phyloP scores from a whole-genome alignment of 2,329 filamentous ascomycete genomes.

The Verticillium albo-atrum region DNA sequence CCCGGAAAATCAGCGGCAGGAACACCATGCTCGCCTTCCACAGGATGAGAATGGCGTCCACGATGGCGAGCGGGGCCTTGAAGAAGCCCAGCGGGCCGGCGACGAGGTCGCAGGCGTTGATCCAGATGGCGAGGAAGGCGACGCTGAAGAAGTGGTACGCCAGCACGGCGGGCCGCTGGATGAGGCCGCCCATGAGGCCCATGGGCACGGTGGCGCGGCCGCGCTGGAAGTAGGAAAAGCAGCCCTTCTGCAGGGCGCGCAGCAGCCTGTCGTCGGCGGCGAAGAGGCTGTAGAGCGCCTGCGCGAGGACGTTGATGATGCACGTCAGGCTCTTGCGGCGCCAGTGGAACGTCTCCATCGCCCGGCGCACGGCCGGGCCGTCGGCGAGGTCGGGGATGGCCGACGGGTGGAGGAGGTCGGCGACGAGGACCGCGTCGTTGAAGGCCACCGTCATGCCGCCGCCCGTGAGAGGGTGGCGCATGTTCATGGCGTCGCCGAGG shows the following conservation, averaged over 20 bases:
- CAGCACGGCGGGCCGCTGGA: slow-evolving; percentile 71
- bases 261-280: slow-evolving; percentile 78
- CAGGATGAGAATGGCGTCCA: slow-evolving; percentile 66
- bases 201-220: slow-evolving; percentile 73
- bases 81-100: slow-evolving; percentile 41
- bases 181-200: slow-evolving; percentile 76
- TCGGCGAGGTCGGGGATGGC: slow-evolving; percentile 67
- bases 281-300: slow-evolving; percentile 88
- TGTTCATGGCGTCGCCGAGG: slow-evolving; percentile 94
- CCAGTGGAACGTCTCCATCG: slow-evolving; percentile 81
- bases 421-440: slow-evolving; percentile 80
- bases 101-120: slow-evolving; percentile 37
- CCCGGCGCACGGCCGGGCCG: slow-evolving; percentile 57
- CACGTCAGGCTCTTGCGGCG: slow-evolving; percentile 73
- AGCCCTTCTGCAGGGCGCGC: slow-evolving; percentile 77
- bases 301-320: slow-evolving; percentile 97
- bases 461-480: slow-evolving; percentile 97
- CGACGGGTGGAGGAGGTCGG: slow-evolving; percentile 66
- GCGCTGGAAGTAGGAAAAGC: slow-evolving; percentile 86
- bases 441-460: slow-evolving; percentile 98
- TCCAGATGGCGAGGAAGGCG: slow-evolving; percentile 81
- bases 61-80: slow-evolving; percentile 60
- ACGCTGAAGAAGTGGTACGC: slow-evolving; percentile 95
- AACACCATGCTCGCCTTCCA: slow-evolving; percentile 81
- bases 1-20: slow-evolving; percentile 72